Evolutionary conservation across 2,329 filamentous ascomycete genomes (phyloP).

Genomic region (Atkinsonella hypoxylon): DNA sequence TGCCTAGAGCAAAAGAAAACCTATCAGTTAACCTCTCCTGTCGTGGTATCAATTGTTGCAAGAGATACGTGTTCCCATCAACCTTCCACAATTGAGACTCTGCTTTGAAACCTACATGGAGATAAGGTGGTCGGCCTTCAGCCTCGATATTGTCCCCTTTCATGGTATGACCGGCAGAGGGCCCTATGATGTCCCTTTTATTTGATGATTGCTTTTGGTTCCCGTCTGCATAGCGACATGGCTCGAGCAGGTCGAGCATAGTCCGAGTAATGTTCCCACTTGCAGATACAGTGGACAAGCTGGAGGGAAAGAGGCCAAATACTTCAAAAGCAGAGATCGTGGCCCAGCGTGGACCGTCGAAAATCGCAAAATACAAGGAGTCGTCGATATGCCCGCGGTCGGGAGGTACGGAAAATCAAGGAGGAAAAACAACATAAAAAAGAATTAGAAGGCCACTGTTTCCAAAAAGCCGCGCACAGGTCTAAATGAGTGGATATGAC

Average conservation of each 20-base stretch:
- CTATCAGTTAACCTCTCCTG: background rate
- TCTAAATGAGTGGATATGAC: background rate
- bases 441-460: background rate
- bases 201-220: slow-evolving; percentile 15
- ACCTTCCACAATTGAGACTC: background rate
- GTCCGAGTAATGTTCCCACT: slow-evolving; percentile 4
- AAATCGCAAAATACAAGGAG: background rate
- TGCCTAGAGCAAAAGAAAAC: slow-evolving; percentile 39
- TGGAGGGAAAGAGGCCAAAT: slow-evolving; percentile 2
- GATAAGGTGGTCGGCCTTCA: slow-evolving; percentile 32
- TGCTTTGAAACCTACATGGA: slow-evolving; percentile 23
- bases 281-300: slow-evolving; percentile 9
- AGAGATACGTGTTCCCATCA: background rate
- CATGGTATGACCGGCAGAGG: slow-evolving; percentile 20
- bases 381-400: background rate
- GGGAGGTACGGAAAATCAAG: background rate
- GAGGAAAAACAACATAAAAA: background rate
- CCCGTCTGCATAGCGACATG: slow-evolving; percentile 22
- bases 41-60: too few relatives aligned
- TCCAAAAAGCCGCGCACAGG: background rate
- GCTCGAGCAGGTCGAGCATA: slow-evolving; percentile 1
- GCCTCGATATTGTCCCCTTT: slow-evolving; percentile 25
- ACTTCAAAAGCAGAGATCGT: slow-evolving; percentile 8
- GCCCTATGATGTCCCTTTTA: slow-evolving; percentile 13
- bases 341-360: background rate